These are phyloP conservation scores for Taiozyma sp. DNA, from an alignment of 1,139 yeast genomes.

Conservation along the genomic window DNA sequence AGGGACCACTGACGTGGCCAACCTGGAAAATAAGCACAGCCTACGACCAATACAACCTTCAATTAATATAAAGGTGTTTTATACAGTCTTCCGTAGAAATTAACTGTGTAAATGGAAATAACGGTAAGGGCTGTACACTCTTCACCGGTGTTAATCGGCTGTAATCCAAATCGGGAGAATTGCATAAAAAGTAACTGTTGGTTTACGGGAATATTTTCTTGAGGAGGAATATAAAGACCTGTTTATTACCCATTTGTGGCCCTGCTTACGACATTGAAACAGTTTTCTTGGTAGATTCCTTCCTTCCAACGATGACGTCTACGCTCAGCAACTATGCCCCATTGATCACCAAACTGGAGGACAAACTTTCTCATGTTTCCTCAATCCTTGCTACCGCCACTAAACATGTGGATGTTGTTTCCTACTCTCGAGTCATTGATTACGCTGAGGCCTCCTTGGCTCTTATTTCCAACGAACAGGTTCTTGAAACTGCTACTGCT, in stretches of 20 bases:
- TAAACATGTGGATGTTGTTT: constrained; percentile 10
- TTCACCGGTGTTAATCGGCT: not conserved
- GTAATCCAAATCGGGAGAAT: not conserved
- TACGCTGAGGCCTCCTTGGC: constrained; percentile 38
- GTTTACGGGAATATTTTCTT: not conserved
- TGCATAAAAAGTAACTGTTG: not conserved
- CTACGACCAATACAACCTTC: no score
- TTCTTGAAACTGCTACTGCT: constrained; percentile 39
- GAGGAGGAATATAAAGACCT: no score
- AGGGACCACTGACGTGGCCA: no score
- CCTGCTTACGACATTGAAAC: no score
- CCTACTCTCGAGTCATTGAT: constrained; percentile 24
- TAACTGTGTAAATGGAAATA: no score
- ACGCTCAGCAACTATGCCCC: constrained; percentile 2
- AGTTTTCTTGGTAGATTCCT: no score
- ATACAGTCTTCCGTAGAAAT: no score
- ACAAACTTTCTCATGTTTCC: constrained; percentile 5
- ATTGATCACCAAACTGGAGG: constrained; percentile 3
- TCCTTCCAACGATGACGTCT: constrained; percentile 1
- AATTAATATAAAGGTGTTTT: no score
- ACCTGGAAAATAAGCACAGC: no score
- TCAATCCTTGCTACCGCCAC: constrained; percentile 24
- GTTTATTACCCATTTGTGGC: no score
- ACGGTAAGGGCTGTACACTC: no score
- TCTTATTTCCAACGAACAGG: constrained; percentile 30